Percentiles rank a stretch among this genome's conserved stretches.
phyloP scores from a whole-genome alignment of 140 eudicot genomes.

The Flaveria floridana region DNA sequence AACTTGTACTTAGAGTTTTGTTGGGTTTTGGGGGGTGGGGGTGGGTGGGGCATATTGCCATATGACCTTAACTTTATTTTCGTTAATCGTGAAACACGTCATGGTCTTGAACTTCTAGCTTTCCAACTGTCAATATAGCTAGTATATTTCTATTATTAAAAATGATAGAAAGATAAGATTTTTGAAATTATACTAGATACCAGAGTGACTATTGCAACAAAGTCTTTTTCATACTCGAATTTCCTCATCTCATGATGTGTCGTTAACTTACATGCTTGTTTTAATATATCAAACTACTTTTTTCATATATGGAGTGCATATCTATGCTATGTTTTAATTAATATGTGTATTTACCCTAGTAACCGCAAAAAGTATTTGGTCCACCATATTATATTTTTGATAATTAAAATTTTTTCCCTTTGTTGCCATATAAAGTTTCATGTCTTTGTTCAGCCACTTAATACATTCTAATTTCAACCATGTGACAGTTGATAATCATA shows the following conservation, averaged over 20 bases:
- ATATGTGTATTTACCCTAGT: conserved; percentile 13
- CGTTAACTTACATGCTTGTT: conserved; percentile 3
- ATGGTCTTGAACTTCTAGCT: conserved; percentile 8
- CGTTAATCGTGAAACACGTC: neutral
- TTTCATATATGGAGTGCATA: conserved; percentile 5
- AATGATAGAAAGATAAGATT: neutral
- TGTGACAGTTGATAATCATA: neutral
- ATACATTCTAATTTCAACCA: conserved; percentile 15
- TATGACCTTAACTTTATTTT: too few species aligned
- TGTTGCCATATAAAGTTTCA: neutral
- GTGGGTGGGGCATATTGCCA: too few species aligned
- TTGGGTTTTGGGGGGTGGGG: too few species aligned
- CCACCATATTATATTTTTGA: neutral
- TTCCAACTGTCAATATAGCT: conserved; percentile 8
- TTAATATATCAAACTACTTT: neutral
- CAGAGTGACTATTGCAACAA: neutral
- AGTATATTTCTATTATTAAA: neutral
- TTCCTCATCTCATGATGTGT: conserved; percentile 16
- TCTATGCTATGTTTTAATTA: conserved; percentile 9
- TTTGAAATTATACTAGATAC: too few species aligned
- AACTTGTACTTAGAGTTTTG: neutral
- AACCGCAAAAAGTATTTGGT: neutral
- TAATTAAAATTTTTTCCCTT: conserved; percentile 13
- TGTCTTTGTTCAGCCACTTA: conserved; percentile 4
- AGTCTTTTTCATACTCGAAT: neutral